These are phyloP conservation scores for Teratosphaeria pseudoeucalypti DNA, from an alignment of 2,329 filamentous ascomycete genomes.

Conservation along the genomic window DNA sequence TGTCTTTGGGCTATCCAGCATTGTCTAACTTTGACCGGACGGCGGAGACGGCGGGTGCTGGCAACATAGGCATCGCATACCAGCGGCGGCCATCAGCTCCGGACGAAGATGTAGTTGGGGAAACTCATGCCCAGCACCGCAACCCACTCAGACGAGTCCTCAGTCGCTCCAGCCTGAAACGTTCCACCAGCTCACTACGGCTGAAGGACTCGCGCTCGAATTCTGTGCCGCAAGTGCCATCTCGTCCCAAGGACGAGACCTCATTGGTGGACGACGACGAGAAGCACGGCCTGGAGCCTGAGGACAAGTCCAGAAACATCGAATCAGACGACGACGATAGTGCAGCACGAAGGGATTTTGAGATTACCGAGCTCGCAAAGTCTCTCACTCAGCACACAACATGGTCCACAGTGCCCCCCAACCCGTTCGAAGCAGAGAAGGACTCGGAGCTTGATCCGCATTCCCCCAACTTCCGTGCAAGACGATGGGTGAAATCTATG, in stretches of 20 bases:
- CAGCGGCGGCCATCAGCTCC: conserved; percentile 8
- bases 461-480: conserved; percentile 37
- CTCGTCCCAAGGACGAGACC: not conserved
- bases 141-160: conserved; percentile 7
- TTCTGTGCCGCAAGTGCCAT: not conserved
- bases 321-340: conserved; percentile 13
- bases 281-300: conserved; percentile 16
- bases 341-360: conserved; percentile 7
- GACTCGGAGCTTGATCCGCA: conserved; percentile 37
- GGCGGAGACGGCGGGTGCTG: conserved; percentile 27
- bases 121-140: conserved; percentile 1
- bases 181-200: not conserved
- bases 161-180: not conserved
- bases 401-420: conserved; percentile 27
- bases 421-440: conserved; percentile 30
- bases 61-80: conserved; percentile 22
- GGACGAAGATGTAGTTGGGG: conserved; percentile 1
- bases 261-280: conserved; percentile 6
- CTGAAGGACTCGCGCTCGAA: not conserved
- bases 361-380: conserved; percentile 33
- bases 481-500: conserved; percentile 41
- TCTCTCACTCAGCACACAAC: conserved; percentile 28
- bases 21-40: conserved; percentile 32
- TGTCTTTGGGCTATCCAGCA: conserved; percentile 35
- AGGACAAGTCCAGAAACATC: conserved; percentile 8